These are phyloP conservation scores for Dimargaris cristalligena DNA, from an alignment of 192 early-diverging fungal genomes.

Conservation along the genomic window DNA sequence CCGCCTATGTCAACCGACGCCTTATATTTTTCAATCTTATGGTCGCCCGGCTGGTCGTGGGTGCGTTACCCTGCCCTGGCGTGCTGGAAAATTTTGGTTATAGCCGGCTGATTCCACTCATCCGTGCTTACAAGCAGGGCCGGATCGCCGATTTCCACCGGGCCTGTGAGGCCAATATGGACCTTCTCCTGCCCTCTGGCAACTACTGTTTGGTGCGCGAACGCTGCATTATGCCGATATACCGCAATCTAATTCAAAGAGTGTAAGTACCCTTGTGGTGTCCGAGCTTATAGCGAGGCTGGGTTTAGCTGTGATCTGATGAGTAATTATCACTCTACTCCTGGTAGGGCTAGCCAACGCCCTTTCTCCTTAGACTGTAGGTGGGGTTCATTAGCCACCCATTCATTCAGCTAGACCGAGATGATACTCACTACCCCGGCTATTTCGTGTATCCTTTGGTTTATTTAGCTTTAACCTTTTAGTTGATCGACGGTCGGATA, in stretches of 20 bases:
- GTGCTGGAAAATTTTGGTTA: background rate
- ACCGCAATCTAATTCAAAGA: background rate
- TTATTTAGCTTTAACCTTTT: too few species aligned
- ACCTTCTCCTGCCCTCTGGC: background rate
- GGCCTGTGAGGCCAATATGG: background rate
- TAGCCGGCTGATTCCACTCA: background rate
- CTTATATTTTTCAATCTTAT: background rate
- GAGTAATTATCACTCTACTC: too few species aligned
- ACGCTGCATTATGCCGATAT: background rate
- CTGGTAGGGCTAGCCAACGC: too few species aligned
- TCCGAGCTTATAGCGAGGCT: too few species aligned
- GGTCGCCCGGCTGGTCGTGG: conserved; percentile 1
- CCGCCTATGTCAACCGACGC: background rate
- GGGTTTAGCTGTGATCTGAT: too few species aligned
- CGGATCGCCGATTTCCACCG: background rate
- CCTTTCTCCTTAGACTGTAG: too few species aligned
- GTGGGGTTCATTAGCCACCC: too few species aligned
- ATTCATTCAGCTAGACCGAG: too few species aligned
- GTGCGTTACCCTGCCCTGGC: background rate
- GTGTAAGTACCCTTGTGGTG: too few species aligned
- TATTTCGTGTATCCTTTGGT: too few species aligned
- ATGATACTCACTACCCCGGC: too few species aligned
- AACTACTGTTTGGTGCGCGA: background rate
- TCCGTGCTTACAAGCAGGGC: background rate
- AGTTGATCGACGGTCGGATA: too few species aligned